A percentile compares a stretch with the other conserved stretches of the same genome.
phyloP scores from a whole-genome alignment of 345 rosid genomes.

The Lepidium africanum region DNA sequence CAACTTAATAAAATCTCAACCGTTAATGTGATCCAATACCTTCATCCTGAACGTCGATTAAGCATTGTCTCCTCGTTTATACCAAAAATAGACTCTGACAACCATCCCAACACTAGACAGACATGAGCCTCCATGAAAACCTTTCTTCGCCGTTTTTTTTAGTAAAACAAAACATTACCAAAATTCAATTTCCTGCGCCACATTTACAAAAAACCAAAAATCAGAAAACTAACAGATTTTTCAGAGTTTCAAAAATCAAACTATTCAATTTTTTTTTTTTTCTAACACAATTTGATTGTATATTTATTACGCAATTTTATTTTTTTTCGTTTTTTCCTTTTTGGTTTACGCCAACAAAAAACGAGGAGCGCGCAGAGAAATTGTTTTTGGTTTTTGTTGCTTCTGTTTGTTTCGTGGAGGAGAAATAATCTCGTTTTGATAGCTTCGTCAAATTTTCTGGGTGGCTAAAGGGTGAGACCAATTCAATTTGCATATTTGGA shows the following conservation, averaged over 20 bases:
- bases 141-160: conserved; percentile 1
- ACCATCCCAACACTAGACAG: neutral
- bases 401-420: neutral
- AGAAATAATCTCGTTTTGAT: neutral
- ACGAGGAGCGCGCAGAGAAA: neutral
- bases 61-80: conserved; percentile 10
- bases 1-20: neutral
- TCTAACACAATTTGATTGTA: neutral
- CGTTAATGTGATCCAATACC: neutral
- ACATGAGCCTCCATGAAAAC: conserved; percentile 2
- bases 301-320: neutral
- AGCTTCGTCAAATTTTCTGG: neutral
- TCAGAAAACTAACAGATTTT: neutral
- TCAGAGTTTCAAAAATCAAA: neutral
- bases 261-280: no score
- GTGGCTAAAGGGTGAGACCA: conserved; percentile 1
- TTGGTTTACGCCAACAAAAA: neutral
- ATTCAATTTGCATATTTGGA: neutral
- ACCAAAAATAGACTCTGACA: conserved; percentile 19
- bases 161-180: neutral
- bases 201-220: neutral
- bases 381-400: neutral
- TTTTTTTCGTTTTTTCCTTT: neutral
- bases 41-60: conserved; percentile 12
- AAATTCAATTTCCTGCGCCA: neutral